Conservation (phyloP, 495 filamentous ascomycete species). For the Penicillium malachiteum region DNA sequence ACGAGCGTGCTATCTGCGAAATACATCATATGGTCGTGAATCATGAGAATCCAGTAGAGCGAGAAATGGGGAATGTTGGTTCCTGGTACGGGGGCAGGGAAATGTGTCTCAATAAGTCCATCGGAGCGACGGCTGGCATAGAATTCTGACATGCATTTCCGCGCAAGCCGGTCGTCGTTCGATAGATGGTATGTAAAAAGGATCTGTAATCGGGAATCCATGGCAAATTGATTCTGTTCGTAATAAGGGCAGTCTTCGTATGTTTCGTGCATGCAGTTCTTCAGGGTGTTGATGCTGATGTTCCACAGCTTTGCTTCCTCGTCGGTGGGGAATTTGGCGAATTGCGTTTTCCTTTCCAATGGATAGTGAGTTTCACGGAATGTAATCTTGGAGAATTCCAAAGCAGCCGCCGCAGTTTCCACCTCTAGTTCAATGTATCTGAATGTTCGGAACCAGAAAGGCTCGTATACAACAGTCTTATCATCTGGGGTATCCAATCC, state of each 20-base stretch:
- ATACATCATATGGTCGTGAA: conserved; percentile 26
- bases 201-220: conserved; percentile 24
- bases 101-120: conserved; percentile 26
- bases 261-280: conserved; percentile 29
- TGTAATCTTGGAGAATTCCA: conserved; percentile 8
- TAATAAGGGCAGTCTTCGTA: conserved; percentile 35
- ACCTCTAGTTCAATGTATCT: conserved; percentile 25
- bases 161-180: conserved; percentile 24
- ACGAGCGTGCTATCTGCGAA: conserved; percentile 15
- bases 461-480: conserved; percentile 14
- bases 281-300: conserved; percentile 23
- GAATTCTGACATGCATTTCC: conserved; percentile 26
- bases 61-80: conserved; percentile 28
- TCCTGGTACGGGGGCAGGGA: conserved; percentile 14
- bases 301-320: conserved; percentile 20
- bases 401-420: conserved; percentile 1
- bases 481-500: background rate
- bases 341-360: conserved; percentile 3
- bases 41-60: conserved; percentile 23
- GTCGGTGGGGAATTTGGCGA: conserved; percentile 7
- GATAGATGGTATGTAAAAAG: conserved; percentile 29
- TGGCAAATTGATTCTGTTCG: conserved; percentile 32
- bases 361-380: conserved; percentile 23
- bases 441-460: conserved; percentile 32
- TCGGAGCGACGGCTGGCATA: conserved; percentile 22